Base-by-base conservation (phyloP, 129 eudicot genomes). In the Ambrosia trifida region DNA sequence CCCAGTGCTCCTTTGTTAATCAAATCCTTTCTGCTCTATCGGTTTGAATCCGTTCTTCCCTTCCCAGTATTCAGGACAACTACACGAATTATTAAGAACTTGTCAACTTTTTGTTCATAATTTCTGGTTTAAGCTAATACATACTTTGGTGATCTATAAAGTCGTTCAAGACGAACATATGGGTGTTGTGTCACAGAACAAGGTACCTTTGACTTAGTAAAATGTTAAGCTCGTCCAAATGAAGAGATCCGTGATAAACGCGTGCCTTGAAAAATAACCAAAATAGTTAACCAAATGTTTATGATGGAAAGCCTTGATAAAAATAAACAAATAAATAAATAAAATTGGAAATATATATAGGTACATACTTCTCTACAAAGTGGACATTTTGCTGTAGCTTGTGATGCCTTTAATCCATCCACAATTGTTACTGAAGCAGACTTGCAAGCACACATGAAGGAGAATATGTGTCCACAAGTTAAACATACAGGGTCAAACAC, bases 191-290 rank as follows among this genome's bases (percentile, higher is more conserved):
- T 45, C 16, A 45, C n/a, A 11, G 11, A 45, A 45, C 2, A 45
- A 16, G 66, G 11, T 79, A 90, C 99, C 97, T 95, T 82, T 83
- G 74, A 76, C 97, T 72, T 56, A 95, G 56, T 64, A 95, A 76
- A 81, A 90, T 90, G 81, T 90, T 89, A 17, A 95, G 93, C 88
- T 95, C 99, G 1, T 95, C 99, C 88, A 95, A 68, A 79, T 86
- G 96, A 19, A 95, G 83, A 65, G 94, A 82, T 65, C 92, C 89
- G 52, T 84, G 91, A 68, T 84, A 88, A 8, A 95, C 97, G 52
- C 96, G 88, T 40, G 73, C 88, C 97, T 95, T n/a, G n/a, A 82
- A 79, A 76, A 76, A 69, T 66, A 72, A 14, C 47, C 49, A 0
- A 51, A 66, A 76, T 16, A 69, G 33, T 54, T 62, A 30, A 60